phyloP scores from a whole-genome alignment of 306 rosid species.

The Quercus robur region DNA sequence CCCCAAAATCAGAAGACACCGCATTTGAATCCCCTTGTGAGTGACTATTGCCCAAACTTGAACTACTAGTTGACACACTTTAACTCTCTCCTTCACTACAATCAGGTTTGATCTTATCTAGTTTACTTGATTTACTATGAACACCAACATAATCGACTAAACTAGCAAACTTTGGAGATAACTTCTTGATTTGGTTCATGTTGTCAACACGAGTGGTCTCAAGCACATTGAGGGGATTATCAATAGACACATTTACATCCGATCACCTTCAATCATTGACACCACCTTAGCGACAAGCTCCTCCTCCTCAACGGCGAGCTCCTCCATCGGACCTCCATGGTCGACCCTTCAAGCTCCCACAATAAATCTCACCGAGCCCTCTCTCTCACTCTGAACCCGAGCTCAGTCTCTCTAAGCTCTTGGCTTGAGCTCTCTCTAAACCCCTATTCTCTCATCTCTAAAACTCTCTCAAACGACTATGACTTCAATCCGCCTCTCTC shows the following conservation, averaged over 20 bases:
- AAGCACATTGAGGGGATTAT: constrained; percentile 37
- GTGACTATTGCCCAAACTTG: constrained; percentile 15
- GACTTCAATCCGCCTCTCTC: too few species aligned
- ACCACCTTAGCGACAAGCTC: too few species aligned
- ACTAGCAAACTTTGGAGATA: constrained; percentile 83
- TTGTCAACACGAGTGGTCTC: constrained; percentile 27
- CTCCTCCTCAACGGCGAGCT: too few species aligned
- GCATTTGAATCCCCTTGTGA: constrained; percentile 25
- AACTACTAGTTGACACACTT: constrained; percentile 23
- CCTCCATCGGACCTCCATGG: too few species aligned
- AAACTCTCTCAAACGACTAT: too few species aligned
- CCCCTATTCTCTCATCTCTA: too few species aligned
- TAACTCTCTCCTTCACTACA: constrained; percentile 31
- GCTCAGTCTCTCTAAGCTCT: too few species aligned
- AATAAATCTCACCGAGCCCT: too few species aligned
- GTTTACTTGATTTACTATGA: constrained; percentile 36
- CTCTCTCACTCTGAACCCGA: too few species aligned
- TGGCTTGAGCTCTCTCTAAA: too few species aligned
- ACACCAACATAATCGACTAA: constrained; percentile 56
- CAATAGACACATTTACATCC: constrained; percentile 44
- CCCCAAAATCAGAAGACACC: constrained; percentile 66
- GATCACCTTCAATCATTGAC: constrained; percentile 4
- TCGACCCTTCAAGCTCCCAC: too few species aligned
- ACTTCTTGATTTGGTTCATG: constrained; percentile 37
- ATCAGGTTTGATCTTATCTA: constrained; percentile 31